These are phyloP conservation scores for Hypoxylon rickii DNA, from an alignment of 495 filamentous ascomycete species.

Conservation along the genomic window DNA sequence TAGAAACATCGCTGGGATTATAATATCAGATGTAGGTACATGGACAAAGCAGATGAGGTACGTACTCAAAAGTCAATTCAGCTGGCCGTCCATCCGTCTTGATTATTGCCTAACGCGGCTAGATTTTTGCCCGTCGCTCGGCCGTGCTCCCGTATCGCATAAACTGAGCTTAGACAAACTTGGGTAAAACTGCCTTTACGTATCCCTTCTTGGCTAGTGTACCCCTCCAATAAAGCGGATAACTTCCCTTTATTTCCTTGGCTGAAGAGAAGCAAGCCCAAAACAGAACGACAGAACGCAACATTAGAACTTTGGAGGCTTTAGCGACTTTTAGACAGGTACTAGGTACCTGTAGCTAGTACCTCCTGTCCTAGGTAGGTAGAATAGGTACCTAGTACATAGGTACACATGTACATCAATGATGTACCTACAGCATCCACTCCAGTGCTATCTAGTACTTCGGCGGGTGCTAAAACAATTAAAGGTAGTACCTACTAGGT, in stretches of 20 bases:
- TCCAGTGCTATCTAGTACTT: neutral
- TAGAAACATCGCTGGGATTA: no score
- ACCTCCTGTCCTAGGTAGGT: no score
- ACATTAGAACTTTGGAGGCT: no score
- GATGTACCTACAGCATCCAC: no score
- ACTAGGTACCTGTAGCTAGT: no score
- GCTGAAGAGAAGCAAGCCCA: constrained; percentile 11
- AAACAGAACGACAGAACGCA: constrained; percentile 8
- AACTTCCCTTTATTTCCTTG: constrained; percentile 2
- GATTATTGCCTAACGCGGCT: constrained; percentile 10
- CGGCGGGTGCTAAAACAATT: neutral
- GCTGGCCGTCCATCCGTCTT: constrained; percentile 19
- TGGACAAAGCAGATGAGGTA: no score
- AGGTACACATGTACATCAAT: neutral
- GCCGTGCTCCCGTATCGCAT: constrained; percentile 12
- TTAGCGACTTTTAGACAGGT: neutral
- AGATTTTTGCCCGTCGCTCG: neutral
- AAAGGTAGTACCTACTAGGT: neutral
- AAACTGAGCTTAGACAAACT: neutral
- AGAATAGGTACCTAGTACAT: neutral
- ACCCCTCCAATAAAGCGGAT: constrained; percentile 6
- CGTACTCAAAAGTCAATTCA: no score
- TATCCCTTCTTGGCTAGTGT: constrained; percentile 4
- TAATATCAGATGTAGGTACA: no score
- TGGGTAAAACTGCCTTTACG: neutral